These are phyloP conservation scores for Lachancea sp. DNA, from an alignment of 805 yeast species.

Conservation along the genomic window DNA sequence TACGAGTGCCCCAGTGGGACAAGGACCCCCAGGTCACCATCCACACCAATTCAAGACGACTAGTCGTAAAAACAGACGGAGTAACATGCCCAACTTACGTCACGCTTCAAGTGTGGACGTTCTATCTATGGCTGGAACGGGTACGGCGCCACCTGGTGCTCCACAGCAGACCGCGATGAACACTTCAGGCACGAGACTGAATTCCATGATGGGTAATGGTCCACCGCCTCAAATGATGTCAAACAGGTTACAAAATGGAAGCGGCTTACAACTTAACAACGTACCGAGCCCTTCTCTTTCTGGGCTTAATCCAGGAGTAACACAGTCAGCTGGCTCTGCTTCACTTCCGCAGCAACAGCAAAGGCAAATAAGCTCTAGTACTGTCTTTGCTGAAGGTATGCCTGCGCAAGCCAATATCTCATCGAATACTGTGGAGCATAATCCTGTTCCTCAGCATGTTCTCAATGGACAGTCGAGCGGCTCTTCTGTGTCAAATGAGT, in stretches of 20 bases:
- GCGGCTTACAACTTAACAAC: constrained; percentile 8
- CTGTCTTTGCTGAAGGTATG: constrained; percentile 13
- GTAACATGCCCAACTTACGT: constrained; percentile 30
- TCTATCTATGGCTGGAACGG: constrained; percentile 9
- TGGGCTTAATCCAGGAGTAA: constrained; percentile 1
- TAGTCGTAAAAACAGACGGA: constrained; percentile 33
- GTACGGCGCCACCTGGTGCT: constrained; percentile 6
- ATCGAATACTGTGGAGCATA: constrained; percentile 22
- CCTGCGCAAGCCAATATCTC: constrained; percentile 19
- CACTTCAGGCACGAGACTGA: constrained; percentile 22
- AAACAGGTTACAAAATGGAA: constrained; percentile 6
- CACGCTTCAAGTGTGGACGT: constrained; percentile 26
- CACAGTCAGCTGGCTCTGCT: neutral
- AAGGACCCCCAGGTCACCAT: constrained; percentile 11
- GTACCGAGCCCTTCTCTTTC: constrained; percentile 8
- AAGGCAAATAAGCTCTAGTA: constrained; percentile 23
- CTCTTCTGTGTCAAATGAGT: constrained; percentile 2
- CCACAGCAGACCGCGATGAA: constrained; percentile 2
- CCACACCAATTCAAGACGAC: constrained; percentile 27
- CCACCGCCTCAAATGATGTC: constrained; percentile 9
- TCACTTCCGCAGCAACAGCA: constrained; percentile 12
- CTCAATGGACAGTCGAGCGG: constrained; percentile 2
- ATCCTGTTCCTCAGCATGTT: constrained; percentile 11
- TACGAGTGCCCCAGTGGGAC: no score
- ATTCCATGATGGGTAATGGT: constrained; percentile 24